Evolutionary conservation across 306 rosid genomes (phyloP).

Genomic region (Lathyrus oleraceus): DNA sequence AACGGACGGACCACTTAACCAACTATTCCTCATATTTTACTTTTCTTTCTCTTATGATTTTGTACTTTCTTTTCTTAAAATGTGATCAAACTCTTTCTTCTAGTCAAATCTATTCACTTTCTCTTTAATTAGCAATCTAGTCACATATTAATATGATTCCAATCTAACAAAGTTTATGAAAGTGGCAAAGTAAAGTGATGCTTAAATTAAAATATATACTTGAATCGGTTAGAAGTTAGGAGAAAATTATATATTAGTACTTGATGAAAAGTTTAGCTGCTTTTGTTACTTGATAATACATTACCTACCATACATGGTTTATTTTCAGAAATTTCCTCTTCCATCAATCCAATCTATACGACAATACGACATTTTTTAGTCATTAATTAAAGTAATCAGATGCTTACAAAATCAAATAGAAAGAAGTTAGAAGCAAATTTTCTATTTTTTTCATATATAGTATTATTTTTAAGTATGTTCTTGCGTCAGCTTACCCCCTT

Average conservation of each 20-base stretch:
- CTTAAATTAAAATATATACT: constrained; percentile 24
- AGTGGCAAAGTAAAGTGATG: constrained; percentile 28
- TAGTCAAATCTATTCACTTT: constrained; percentile 18
- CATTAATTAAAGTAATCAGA: not conserved
- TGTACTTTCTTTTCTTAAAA: constrained; percentile 34
- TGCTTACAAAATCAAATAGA: not conserved
- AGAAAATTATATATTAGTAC: constrained; percentile 7
- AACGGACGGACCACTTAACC: constrained; percentile 40
- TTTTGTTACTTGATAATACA: not conserved
- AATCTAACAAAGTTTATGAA: constrained; percentile 27
- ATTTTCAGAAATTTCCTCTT: constrained; percentile 5
- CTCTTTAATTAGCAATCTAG: constrained; percentile 21
- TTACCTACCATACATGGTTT: not conserved
- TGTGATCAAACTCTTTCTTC: constrained; percentile 25
- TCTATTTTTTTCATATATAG: not conserved
- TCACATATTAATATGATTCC: constrained; percentile 20
- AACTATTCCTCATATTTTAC: constrained; percentile 23
- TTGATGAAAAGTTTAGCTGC: constrained; percentile 6
- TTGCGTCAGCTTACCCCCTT: not conserved
- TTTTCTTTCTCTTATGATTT: constrained; percentile 26
- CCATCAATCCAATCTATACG: constrained; percentile 16
- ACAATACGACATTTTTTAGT: constrained; percentile 22
- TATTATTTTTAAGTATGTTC: not conserved
- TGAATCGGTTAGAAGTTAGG: not conserved
- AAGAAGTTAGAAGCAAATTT: not conserved